phyloP scores from a whole-genome alignment of 306 rosid species.

The Vigna mungo region DNA sequence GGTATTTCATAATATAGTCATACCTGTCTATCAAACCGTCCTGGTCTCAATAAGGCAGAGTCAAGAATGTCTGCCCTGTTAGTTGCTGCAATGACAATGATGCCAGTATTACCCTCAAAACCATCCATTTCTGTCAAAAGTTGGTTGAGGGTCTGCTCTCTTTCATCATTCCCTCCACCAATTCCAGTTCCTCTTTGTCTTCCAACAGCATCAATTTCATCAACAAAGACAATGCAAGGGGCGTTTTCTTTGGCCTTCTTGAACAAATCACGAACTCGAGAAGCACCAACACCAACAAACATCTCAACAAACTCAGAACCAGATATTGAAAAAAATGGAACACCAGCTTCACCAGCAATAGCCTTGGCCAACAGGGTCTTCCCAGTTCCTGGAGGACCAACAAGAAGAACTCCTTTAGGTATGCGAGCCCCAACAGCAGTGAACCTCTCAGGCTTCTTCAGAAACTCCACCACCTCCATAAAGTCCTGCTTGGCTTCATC shows the following conservation, averaged over 20 bases:
- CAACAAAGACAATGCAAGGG: conserved; percentile 99
- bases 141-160: conserved; percentile 99
- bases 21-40: conserved; percentile 97
- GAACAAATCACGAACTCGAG: conserved; percentile 98
- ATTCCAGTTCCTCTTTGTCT: conserved; percentile 99
- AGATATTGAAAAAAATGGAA: conserved; percentile 97
- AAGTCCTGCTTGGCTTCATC: conserved; percentile 99
- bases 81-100: conserved; percentile 97
- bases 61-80: conserved; percentile 99
- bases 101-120: conserved; percentile 96
- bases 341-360: conserved; percentile 99
- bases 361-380: conserved; percentile 96
- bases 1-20: conserved; percentile 2
- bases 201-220: conserved; percentile 99
- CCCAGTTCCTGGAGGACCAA: conserved; percentile 99
- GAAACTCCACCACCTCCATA: conserved; percentile 97
- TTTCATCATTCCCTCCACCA: conserved; percentile 99
- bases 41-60: conserved; percentile 97
- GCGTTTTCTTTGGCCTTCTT: conserved; percentile 99
- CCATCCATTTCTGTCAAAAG: conserved; percentile 99
- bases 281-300: conserved; percentile 99
- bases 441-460: conserved; percentile 98
- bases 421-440: conserved; percentile 99
- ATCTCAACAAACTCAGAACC: conserved; percentile 99
- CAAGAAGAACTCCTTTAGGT: conserved; percentile 98